Percentiles rank a stretch among this genome's conserved stretches.
Conservation (phyloP, 371 early-diverging fungal genomes). For the Mortierella sp. region DNA sequence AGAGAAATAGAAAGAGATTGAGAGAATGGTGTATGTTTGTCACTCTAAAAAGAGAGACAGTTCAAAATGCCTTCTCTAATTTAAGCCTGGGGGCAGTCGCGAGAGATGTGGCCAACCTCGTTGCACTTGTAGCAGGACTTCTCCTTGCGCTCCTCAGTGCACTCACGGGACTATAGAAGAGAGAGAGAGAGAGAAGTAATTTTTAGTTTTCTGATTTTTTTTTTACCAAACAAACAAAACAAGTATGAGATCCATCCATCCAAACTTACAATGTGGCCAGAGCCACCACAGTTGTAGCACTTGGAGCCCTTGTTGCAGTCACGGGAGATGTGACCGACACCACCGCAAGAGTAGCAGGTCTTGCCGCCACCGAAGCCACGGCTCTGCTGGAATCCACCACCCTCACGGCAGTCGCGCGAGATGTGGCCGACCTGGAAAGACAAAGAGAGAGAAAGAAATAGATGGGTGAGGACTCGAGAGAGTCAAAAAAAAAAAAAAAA, state of each 20-base stretch:
- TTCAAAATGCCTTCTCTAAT: neutral
- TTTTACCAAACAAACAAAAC: no score
- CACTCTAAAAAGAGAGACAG: neutral
- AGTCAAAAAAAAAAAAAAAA: no score
- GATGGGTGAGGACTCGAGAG: no score
- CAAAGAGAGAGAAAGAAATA: no score
- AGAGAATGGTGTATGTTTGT: neutral
- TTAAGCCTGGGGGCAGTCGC: slow-evolving; percentile 55
- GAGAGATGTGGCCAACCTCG: slow-evolving; percentile 64
- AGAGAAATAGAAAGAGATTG: neutral
- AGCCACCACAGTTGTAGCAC: slow-evolving; percentile 75
- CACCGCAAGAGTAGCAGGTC: slow-evolving; percentile 69
- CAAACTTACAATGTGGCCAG: slow-evolving; percentile 51
- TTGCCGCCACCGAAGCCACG: slow-evolving; percentile 25
- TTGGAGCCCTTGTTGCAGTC: slow-evolving; percentile 61
- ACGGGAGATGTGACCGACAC: slow-evolving; percentile 57
- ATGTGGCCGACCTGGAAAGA: slow-evolving; percentile 60
- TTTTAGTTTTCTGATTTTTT: no score
- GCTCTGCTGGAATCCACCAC: slow-evolving; percentile 38
- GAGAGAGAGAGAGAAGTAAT: no score
- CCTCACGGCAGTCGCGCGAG: slow-evolving; percentile 68
- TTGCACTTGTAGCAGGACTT: slow-evolving; percentile 72
- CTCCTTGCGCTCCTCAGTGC: slow-evolving; percentile 67
- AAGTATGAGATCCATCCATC: no score
- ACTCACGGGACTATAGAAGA: slow-evolving; percentile 47